Conservation (phyloP, 2,329 filamentous ascomycete genomes). For the Phaeophleospora eucalypticola region DNA sequence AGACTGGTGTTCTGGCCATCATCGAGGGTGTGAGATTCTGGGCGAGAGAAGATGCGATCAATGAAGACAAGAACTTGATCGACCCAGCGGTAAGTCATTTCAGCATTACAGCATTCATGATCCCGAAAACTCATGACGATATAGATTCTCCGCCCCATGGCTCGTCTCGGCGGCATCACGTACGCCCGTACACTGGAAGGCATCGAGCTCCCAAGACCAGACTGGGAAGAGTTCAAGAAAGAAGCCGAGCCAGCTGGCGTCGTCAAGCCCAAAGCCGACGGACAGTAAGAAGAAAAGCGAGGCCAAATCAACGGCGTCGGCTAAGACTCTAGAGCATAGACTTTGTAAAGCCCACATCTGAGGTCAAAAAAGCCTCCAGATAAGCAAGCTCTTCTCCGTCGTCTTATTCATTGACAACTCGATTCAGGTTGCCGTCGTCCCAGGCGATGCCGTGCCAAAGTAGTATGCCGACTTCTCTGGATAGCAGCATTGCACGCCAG, state of each 20-base stretch:
- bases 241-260: slow-evolving; percentile 54
- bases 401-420: slow-evolving; percentile 54
- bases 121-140: background rate
- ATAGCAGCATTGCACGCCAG: slow-evolving; percentile 38
- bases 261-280: slow-evolving; percentile 44
- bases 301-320: slow-evolving; percentile 2
- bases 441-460: slow-evolving; percentile 55
- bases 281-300: slow-evolving; percentile 31
- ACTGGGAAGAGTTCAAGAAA: slow-evolving; percentile 46
- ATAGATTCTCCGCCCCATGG: slow-evolving; percentile 68
- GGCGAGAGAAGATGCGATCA: slow-evolving; percentile 82
- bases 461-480: slow-evolving; percentile 54
- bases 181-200: slow-evolving; percentile 69
- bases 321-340: slow-evolving; percentile 8
- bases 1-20: slow-evolving; percentile 68
- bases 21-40: slow-evolving; percentile 85
- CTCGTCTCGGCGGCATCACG: slow-evolving; percentile 78
- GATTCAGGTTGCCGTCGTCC: slow-evolving; percentile 56
- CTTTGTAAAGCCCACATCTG: background rate
- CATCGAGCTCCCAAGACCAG: slow-evolving; percentile 64
- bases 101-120: background rate
- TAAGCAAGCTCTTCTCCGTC: slow-evolving; percentile 51
- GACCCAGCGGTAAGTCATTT: slow-evolving; percentile 64
- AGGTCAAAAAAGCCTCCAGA: slow-evolving; percentile 41
- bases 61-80: slow-evolving; percentile 69